A percentile compares a stretch with the other conserved stretches of the same genome.
Conservation (phyloP, 805 yeast species). For the Cyberlindnera euphorbiae region DNA sequence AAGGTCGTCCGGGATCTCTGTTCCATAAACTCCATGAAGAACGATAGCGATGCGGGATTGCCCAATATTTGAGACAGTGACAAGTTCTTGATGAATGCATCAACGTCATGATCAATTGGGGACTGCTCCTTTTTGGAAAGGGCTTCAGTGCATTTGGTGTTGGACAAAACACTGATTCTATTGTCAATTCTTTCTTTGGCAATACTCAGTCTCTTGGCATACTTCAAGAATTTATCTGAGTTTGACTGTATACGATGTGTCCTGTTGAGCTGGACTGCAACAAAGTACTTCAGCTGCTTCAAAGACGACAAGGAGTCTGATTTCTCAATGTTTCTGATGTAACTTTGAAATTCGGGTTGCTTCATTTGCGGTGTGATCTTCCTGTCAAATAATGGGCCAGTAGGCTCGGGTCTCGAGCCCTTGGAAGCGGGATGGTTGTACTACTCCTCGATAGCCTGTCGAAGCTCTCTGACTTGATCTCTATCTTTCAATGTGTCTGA, state of each 20-base stretch:
- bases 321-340: slow-evolving; percentile 31
- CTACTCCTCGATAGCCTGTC: slow-evolving; percentile 68
- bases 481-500: slow-evolving; percentile 68
- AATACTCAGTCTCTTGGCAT: slow-evolving; percentile 28
- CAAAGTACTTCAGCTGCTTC: slow-evolving; percentile 42
- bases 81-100: slow-evolving; percentile 23
- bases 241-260: slow-evolving; percentile 29
- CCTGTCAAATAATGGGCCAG: slow-evolving; percentile 26
- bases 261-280: slow-evolving; percentile 43
- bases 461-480: slow-evolving; percentile 64
- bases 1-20: slow-evolving; percentile 39
- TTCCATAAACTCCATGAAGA: slow-evolving; percentile 54
- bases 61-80: slow-evolving; percentile 41
- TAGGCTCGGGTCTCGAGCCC: slow-evolving; percentile 5
- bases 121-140: slow-evolving; percentile 2
- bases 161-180: slow-evolving; percentile 25
- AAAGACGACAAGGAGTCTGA: slow-evolving; percentile 38
- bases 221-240: slow-evolving; percentile 24
- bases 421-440: slow-evolving; percentile 27
- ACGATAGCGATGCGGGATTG: slow-evolving; percentile 43
- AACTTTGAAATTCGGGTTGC: slow-evolving; percentile 36
- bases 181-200: slow-evolving; percentile 29
- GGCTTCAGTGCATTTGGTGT: neutral
- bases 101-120: slow-evolving; percentile 17
- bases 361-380: slow-evolving; percentile 37